Conservation (phyloP, 495 filamentous ascomycete genomes). For the Aspergillus baeticus region DNA sequence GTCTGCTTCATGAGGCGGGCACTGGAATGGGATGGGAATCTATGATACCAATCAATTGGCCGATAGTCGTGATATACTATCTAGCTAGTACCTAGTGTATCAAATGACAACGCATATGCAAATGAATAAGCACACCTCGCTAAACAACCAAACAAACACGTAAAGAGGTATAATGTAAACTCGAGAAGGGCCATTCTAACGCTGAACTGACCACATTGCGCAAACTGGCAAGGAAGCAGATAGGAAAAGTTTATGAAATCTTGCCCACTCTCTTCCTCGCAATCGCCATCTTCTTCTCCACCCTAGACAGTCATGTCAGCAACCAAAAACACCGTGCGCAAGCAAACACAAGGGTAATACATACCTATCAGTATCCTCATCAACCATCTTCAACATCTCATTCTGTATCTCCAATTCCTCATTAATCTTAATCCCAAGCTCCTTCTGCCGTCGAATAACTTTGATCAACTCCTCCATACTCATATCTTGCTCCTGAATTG, state of each 20-base stretch:
- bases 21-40: neutral
- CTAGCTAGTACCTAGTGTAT: no score
- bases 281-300: constrained; percentile 75
- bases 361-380: constrained; percentile 69
- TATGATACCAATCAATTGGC: no score
- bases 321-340: constrained; percentile 11
- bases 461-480: constrained; percentile 72
- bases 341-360: constrained; percentile 16
- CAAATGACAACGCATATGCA: no score
- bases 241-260: constrained; percentile 52
- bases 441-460: constrained; percentile 76
- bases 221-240: neutral
- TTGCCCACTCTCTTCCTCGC: constrained; percentile 79
- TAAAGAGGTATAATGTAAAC: neutral
- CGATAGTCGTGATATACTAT: no score
- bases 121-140: neutral
- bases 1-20: constrained; percentile 30
- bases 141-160: neutral
- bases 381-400: constrained; percentile 70
- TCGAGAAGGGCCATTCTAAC: neutral
- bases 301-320: constrained; percentile 30
- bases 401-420: constrained; percentile 84
- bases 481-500: constrained; percentile 84
- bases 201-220: neutral
- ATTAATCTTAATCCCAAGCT: constrained; percentile 82